Percentiles rank a stretch among this genome's conserved stretches.
phyloP scores from a whole-genome alignment of 805 yeast species.

The Metschnikowia henanensis region DNA sequence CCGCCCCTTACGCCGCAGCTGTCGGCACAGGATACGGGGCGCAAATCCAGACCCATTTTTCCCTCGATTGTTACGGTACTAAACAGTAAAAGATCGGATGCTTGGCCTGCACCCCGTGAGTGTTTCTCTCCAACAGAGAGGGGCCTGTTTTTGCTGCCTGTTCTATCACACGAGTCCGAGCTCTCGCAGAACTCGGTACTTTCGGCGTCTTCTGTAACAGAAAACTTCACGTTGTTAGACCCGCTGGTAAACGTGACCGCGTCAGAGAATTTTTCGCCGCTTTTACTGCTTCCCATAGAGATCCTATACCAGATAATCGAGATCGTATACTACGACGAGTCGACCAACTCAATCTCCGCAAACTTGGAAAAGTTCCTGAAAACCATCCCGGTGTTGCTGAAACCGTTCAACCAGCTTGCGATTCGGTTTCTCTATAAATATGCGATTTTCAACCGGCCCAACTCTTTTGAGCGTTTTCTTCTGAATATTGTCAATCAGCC shows the following conservation, averaged over 20 bases:
- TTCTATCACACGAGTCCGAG: conserved; percentile 14
- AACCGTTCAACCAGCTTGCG: conserved; percentile 57
- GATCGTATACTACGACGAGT: conserved; percentile 54
- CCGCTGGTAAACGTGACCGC: conserved; percentile 15
- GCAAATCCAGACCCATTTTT: conserved; percentile 1
- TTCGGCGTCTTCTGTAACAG: conserved; percentile 18
- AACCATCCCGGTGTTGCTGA: conserved; percentile 55
- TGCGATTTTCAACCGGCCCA: conserved; percentile 77
- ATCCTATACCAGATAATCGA: conserved; percentile 55
- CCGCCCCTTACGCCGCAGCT: conserved; percentile 13
- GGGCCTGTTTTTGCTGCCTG: conserved; percentile 21
- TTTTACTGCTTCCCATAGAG: conserved; percentile 51
- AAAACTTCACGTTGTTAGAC: conserved; percentile 18
- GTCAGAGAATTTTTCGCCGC: conserved; percentile 18
- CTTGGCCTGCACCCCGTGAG: conserved; percentile 2
- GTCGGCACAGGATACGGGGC: conserved; percentile 5
- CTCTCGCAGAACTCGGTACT: not conserved
- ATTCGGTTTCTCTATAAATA: conserved; percentile 61
- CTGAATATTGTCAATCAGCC: conserved; percentile 47
- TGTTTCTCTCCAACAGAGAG: conserved; percentile 16
- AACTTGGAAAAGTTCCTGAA: conserved; percentile 52
- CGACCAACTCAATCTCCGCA: conserved; percentile 50
- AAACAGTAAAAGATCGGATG: conserved; percentile 1
- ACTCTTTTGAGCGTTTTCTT: conserved; percentile 71
- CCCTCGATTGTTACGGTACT: conserved; percentile 18